Base-by-base conservation (phyloP, 2,329 filamentous ascomycete species). In the Verticillium albo-atrum region DNA sequence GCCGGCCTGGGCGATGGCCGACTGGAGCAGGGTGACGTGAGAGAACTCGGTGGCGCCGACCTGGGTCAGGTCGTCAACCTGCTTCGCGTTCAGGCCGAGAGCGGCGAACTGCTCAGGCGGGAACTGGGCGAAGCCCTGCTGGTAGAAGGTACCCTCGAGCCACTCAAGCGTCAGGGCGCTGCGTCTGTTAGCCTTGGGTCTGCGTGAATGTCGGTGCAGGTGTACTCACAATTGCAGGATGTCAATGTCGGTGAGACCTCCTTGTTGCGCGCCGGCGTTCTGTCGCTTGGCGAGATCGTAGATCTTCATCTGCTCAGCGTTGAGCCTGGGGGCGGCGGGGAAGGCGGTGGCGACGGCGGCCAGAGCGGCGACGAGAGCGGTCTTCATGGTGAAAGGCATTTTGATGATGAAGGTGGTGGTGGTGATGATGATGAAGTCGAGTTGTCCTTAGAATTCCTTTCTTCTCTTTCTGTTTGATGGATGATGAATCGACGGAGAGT, bases 81-180 rank as follows among this genome's bases (percentile, higher is more conserved):
- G 79, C 50, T 70, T 68, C 47, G 79, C 73, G 59, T 71, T 78
- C 61, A 89, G 79, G 61, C 87, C 87, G 15, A 88, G 78, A 37
- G 85, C 84, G 26, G 76, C 70, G 74, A 92, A 92, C 68, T 90
- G 84, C 30, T 79, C 72, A 47, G 83, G 80, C 27, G 84, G 79
- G 75, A 91, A 90, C 72, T 85, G 82, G 63, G 80, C 79, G 69
- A 92, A 89, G 37, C 88, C 89, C 69, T 89, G 80, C 66, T 83
- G 79, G 79, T 92, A 92, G 75, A 91, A 92, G 58, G 81, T 79
- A 26, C 86, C 80, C 76, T 92, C 89, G 67, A 92, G 87, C 75
- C 89, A 87, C 75, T 92, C 89, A 53, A 91, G 80, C 6, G 89
- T 91, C 59, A 91, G 77, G 63, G 89, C 89, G 69, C 86, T 89